Percentiles rank a stretch among this genome's conserved stretches.
Evolutionary conservation across 202 grass and related monocot species (phyloP).

Genomic region (Setaria viridis): DNA sequence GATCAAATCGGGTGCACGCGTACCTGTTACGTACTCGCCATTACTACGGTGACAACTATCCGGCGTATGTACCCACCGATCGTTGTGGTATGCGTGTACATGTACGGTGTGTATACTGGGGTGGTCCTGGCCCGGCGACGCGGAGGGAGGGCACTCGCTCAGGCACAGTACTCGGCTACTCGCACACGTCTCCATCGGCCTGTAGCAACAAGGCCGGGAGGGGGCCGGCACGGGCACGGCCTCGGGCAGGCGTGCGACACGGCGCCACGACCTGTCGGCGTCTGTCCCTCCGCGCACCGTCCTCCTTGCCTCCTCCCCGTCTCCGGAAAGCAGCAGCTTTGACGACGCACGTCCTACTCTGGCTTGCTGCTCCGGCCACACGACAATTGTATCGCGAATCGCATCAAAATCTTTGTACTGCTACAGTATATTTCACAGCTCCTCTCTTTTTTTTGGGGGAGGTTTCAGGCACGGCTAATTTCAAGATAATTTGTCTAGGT

Average conservation of each 20-base stretch:
- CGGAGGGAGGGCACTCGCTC: background rate
- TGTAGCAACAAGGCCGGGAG: too few species aligned
- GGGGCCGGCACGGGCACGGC: background rate
- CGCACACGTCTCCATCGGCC: background rate
- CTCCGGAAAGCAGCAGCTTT: too few species aligned
- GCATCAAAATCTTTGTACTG: too few species aligned
- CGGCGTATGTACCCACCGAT: too few species aligned
- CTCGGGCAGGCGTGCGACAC: conserved; percentile 15
- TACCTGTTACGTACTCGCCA: background rate
- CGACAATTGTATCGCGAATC: too few species aligned
- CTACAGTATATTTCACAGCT: too few species aligned
- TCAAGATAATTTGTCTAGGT: too few species aligned
- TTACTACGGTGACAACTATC: background rate
- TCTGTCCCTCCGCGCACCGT: conserved; percentile 17
- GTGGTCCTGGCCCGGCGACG: background rate
- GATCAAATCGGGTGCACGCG: background rate
- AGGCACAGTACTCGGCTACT: background rate
- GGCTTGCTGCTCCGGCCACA: too few species aligned
- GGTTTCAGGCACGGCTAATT: too few species aligned
- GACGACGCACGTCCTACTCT: too few species aligned
- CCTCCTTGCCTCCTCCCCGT: background rate
- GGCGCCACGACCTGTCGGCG: conserved; percentile 41
- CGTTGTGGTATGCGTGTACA: background rate
- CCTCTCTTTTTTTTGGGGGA: too few species aligned
- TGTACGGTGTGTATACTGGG: background rate